These are phyloP conservation scores for Nidularia pulvinata DNA, from an alignment of 768 basidiomycete species.

Conservation along the genomic window DNA sequence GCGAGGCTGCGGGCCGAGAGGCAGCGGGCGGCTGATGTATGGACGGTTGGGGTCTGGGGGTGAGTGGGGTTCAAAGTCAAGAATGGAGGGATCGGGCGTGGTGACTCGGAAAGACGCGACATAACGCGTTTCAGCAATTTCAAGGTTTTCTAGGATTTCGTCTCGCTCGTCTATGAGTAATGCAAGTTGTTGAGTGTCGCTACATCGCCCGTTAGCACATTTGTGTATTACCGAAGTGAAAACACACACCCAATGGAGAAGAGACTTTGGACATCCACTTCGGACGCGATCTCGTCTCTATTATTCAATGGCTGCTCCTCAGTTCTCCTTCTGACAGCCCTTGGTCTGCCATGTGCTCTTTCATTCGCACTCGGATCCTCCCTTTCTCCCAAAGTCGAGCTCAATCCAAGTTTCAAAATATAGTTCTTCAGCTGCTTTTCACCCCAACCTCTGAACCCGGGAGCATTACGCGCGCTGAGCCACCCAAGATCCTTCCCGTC, in stretches of 20 bases:
- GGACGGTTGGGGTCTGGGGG: slow-evolving; percentile 44
- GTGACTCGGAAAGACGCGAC: slow-evolving; percentile 74
- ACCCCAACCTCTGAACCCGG: slow-evolving; percentile 71
- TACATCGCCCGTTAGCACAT: slow-evolving; percentile 17
- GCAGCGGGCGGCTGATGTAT: slow-evolving; percentile 69
- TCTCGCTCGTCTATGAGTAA: slow-evolving; percentile 76
- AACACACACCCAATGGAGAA: slow-evolving; percentile 71
- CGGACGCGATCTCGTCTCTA: slow-evolving; percentile 41
- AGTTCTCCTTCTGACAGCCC: slow-evolving; percentile 21
- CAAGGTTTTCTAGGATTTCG: slow-evolving; percentile 74
- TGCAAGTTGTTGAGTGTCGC: slow-evolving; percentile 69
- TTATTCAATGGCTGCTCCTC: slow-evolving; percentile 40
- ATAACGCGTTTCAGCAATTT: slow-evolving; percentile 79
- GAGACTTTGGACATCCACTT: slow-evolving; percentile 69
- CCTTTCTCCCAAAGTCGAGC: slow-evolving; percentile 46
- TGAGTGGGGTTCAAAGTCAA: slow-evolving; percentile 49
- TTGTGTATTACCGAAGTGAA: slow-evolving; percentile 1
- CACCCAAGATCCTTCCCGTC: slow-evolving; percentile 76
- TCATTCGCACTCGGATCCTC: slow-evolving; percentile 20
- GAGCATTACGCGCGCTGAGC: slow-evolving; percentile 61
- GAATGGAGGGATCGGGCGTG: slow-evolving; percentile 72
- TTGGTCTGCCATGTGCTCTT: slow-evolving; percentile 21
- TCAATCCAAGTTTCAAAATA: slow-evolving; percentile 64
- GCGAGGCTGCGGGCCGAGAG: slow-evolving; percentile 39
- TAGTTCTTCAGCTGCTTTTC: slow-evolving; percentile 75